Evolutionary conservation across 106 monocot genomes (phyloP).

Genomic region (Agapanthus africanus): DNA sequence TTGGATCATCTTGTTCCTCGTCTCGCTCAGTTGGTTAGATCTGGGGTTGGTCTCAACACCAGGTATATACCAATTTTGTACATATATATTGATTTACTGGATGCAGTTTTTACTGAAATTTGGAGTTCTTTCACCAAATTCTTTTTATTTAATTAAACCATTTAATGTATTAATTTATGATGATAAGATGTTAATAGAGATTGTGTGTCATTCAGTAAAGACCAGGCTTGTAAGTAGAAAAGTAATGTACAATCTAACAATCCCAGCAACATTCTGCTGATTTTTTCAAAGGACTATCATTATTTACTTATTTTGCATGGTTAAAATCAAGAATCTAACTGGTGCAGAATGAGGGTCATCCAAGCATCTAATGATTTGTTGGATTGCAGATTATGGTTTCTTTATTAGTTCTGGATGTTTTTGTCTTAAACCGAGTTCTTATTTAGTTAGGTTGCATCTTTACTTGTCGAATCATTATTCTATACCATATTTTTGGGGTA

Average conservation of each 20-base stretch:
- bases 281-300: neutral
- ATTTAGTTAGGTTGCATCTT: too few relatives aligned
- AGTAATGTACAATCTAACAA: neutral
- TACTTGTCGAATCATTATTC: too few relatives aligned
- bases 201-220: neutral
- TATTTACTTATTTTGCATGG: neutral
- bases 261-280: too few relatives aligned
- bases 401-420: neutral
- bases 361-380: neutral
- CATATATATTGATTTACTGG: neutral
- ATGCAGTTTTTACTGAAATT: neutral
- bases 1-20: slow-evolving; percentile 79
- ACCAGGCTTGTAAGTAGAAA: neutral
- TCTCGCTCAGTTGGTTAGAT: slow-evolving; percentile 67
- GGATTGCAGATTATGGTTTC: neutral
- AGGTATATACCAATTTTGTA: slow-evolving; percentile 62
- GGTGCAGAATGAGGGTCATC: neutral
- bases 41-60: slow-evolving; percentile 96
- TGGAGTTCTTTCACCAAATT: neutral
- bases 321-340: neutral
- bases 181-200: neutral
- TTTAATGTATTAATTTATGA: neutral
- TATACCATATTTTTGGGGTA: too few relatives aligned
- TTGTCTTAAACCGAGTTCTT: too few relatives aligned
- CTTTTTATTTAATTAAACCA: neutral